Evolutionary conservation across 805 yeast species (phyloP), one percentile per base, ranked within the genome.

Genomic region (Lipomyces yamanashiensis): DNA sequence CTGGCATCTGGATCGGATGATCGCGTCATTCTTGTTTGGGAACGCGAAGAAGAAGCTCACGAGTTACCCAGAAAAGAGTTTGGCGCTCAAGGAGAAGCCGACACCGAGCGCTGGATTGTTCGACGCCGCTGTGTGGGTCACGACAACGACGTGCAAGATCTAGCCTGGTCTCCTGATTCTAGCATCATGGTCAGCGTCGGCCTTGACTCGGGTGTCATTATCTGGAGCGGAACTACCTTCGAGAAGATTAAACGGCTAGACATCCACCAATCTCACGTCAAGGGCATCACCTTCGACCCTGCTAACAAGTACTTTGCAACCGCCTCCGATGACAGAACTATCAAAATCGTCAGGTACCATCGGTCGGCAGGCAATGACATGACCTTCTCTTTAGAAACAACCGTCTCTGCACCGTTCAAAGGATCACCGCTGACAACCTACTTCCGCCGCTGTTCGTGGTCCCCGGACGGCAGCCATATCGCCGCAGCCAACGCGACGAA

Each of bases 241-340:
- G 96, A 67, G 48, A 68, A 67, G 68, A 85, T 93, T 61, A 91
- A 90, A 74, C 79, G 96, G 39, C 89, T 91, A 71, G 98, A 93
- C 72, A 87, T 92, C 23, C 99, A 95, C 75, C 96, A 91, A 73
- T 89, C 96, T 1, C 93, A 90, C 78, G 98, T 95, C 34, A 95
- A 95, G 76, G 98, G 99, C 62, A 90, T 95, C 12, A 93, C 93
- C 1, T 95, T 95, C 76, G 99, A 95, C 74, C 99, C 99, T 0
- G 99, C 99, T 2, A 92, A 92, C 75, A 95, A 95, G 77, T 95
- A 91, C 75, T 95, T 95, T 78, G 98, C 97, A 7, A 93, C 99
- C 0, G 92, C 96, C 23, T 89, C 97, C 1, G 99, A 95, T 76
- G 99, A 95, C 76, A 81, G 99, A 72, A 88, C 97, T 0, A 86